These are phyloP conservation scores for Nemania bipapillata DNA, from an alignment of 2,329 filamentous ascomycete genomes.

Conservation along the genomic window DNA sequence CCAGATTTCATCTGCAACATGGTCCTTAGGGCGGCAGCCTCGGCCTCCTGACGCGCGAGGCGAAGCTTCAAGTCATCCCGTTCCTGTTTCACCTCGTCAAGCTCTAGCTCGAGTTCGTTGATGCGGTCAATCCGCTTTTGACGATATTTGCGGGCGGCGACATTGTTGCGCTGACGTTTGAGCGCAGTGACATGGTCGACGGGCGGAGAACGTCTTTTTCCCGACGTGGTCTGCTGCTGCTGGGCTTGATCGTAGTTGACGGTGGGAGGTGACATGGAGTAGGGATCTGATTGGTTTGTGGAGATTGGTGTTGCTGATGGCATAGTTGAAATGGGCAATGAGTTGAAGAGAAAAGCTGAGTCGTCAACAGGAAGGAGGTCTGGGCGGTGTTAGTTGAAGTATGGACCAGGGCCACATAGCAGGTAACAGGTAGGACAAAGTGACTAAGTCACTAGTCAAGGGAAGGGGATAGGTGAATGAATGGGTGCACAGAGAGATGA, in stretches of 20 bases:
- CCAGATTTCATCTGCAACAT: constrained; percentile 56
- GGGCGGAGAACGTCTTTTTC: constrained; percentile 45
- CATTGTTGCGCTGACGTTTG: constrained; percentile 75
- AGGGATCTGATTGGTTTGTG: constrained; percentile 30
- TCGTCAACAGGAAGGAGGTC: constrained; percentile 43
- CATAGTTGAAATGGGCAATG: constrained; percentile 33
- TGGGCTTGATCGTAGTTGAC: constrained; percentile 40
- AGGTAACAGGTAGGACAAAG: constrained; percentile 11
- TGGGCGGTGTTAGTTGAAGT: constrained; percentile 34
- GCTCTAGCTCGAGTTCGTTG: constrained; percentile 67
- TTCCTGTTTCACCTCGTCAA: constrained; percentile 69
- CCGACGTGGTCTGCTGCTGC: constrained; percentile 45
- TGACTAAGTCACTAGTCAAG: background rate
- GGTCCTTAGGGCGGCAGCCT: constrained; percentile 69
- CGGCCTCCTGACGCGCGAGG: constrained; percentile 72
- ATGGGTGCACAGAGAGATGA: constrained; percentile 24
- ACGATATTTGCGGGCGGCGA: constrained; percentile 76
- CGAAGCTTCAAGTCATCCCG: constrained; percentile 71
- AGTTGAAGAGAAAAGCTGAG: constrained; percentile 44
- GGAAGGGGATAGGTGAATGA: background rate
- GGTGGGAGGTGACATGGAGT: constrained; percentile 36
- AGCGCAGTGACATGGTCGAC: constrained; percentile 51
- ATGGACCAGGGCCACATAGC: background rate
- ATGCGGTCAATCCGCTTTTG: constrained; percentile 76
- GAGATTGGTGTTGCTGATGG: constrained; percentile 33